Conservation (phyloP, 768 basidiomycete species). For the Russula brevipes region DNA sequence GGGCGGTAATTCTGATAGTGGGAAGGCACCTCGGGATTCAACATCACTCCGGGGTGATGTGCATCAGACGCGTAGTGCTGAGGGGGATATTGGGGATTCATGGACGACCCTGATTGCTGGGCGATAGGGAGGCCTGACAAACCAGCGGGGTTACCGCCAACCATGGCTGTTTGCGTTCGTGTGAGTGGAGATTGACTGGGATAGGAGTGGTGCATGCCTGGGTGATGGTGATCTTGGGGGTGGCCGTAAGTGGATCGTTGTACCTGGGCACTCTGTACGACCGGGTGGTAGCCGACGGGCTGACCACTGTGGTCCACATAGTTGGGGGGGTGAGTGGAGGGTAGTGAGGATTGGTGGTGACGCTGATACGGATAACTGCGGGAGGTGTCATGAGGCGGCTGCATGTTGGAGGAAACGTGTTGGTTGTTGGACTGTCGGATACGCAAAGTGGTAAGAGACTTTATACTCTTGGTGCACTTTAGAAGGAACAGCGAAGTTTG, state of each 20-base stretch:
- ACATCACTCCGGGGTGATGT: slow-evolving; percentile 6
- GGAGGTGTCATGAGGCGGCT: slow-evolving; percentile 18
- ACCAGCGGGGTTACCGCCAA: background rate
- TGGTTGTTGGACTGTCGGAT: slow-evolving; percentile 15
- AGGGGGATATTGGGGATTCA: slow-evolving; percentile 9
- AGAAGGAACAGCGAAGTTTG: slow-evolving; percentile 16
- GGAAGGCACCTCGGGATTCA: slow-evolving; percentile 21
- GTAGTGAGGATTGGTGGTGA: slow-evolving; percentile 7
- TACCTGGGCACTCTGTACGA: slow-evolving; percentile 1
- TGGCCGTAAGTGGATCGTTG: slow-evolving; percentile 15
- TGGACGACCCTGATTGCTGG: slow-evolving; percentile 18
- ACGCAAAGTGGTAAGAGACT: slow-evolving; percentile 8
- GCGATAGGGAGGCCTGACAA: slow-evolving; percentile 8
- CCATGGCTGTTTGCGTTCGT: background rate
- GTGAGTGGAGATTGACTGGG: slow-evolving; percentile 1
- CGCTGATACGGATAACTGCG: slow-evolving; percentile 19
- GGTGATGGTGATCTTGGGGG: slow-evolving; percentile 11
- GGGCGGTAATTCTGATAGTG: slow-evolving; percentile 23
- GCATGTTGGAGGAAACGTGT: slow-evolving; percentile 17
- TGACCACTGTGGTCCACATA: slow-evolving; percentile 12
- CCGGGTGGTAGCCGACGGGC: slow-evolving; percentile 2
- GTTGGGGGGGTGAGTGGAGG: slow-evolving; percentile 8
- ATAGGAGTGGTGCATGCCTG: slow-evolving; percentile 1
- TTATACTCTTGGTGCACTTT: slow-evolving; percentile 13
- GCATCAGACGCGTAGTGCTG: slow-evolving; percentile 16